Base-by-base conservation (phyloP, 2,329 filamentous ascomycete species). In the Aureobasidium sp. region DNA sequence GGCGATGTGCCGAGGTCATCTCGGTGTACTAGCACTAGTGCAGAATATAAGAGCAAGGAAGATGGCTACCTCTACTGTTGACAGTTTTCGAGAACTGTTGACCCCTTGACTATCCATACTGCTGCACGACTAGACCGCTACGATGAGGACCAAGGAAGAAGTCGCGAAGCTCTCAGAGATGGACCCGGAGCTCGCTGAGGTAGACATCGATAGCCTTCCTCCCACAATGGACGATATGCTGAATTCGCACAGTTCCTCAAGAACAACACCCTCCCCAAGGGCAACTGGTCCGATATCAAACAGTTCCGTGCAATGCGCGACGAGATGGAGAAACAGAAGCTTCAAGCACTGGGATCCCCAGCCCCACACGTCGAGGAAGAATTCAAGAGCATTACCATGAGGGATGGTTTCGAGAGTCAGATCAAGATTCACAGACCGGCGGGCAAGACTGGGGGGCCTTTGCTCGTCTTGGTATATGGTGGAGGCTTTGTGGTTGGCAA, bases 371-470 rank as follows among this genome's bases (percentile, higher is more conserved):
- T 60, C n/a, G 45, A 61, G 5, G 63, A 64, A 51, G 57, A 45
- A 15, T 61, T 57, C 29, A 65, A 65, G 45, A 66, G 62, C 57
- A 72, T 74, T 31, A 62, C 65, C 15, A 67, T 71, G 63, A 67
- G 71, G 9, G 71, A 73, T 51, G 71, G 70, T 2, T 62, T 64
- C n/a, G 62, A 71, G 51, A 74, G 70, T 40, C 65, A 64, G 7
- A 66, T 73, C 42, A 67, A 70, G 21, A 67, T 74, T 35, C 69
- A 73, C 47, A 63, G 60, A 8, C 72, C 72, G 6, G 55, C 60
- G 7, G 59, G 29, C 10, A 37, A 57, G 7, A 49, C 35, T 11
- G 65, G 65, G 15, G 63, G 49, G 65, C 70, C 61, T 25, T 43
- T 70, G 47, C 42, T 70, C 13, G 67, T 70, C 21, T 61, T 71